phyloP scores from a whole-genome alignment of 495 filamentous ascomycete species.

The Penicillium mononematosum region DNA sequence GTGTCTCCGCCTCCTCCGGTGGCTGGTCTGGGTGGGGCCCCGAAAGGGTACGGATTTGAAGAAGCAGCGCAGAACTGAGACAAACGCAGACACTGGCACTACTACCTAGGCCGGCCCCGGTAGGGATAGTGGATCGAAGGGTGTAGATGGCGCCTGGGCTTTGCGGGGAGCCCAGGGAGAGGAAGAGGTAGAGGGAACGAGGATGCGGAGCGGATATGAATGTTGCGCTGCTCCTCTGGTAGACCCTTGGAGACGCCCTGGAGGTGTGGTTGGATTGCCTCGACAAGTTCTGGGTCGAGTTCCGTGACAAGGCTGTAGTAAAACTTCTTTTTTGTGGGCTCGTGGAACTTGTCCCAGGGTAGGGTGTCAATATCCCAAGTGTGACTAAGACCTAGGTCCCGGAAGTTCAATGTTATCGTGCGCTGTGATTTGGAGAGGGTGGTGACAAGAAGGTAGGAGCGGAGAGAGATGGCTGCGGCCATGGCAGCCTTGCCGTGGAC shows the following conservation, averaged over 20 bases:
- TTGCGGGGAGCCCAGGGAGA: conserved; percentile 75
- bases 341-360: conserved; percentile 78
- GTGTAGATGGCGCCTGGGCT: conserved; percentile 85
- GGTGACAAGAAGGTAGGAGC: conserved; percentile 92
- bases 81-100: conserved; percentile 92
- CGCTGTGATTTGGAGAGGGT: conserved; percentile 82
- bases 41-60: conserved; percentile 82
- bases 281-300: conserved; percentile 79
- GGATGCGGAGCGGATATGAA: conserved; percentile 74
- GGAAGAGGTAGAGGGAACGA: conserved; percentile 90
- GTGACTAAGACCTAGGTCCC: conserved; percentile 81
- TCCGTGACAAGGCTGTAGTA: conserved; percentile 84
- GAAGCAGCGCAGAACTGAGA: conserved; percentile 76
- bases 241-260: conserved; percentile 61
- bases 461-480: conserved; percentile 88
- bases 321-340: conserved; percentile 81
- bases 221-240: conserved; percentile 66
- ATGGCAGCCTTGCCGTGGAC: conserved; percentile 96
- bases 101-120: conserved; percentile 86
- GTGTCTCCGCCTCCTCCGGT: conserved; percentile 70
- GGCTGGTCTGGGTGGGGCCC: conserved; percentile 90
- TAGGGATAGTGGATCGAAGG: conserved; percentile 89
- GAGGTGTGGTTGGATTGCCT: conserved; percentile 74
- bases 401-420: conserved; percentile 81
- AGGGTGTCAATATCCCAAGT: conserved; percentile 89